A percentile compares a stretch with the other conserved stretches of the same genome.
Conservation (phyloP, 2,329 filamentous ascomycete genomes). For the Curvularia hawaiiensis region DNA sequence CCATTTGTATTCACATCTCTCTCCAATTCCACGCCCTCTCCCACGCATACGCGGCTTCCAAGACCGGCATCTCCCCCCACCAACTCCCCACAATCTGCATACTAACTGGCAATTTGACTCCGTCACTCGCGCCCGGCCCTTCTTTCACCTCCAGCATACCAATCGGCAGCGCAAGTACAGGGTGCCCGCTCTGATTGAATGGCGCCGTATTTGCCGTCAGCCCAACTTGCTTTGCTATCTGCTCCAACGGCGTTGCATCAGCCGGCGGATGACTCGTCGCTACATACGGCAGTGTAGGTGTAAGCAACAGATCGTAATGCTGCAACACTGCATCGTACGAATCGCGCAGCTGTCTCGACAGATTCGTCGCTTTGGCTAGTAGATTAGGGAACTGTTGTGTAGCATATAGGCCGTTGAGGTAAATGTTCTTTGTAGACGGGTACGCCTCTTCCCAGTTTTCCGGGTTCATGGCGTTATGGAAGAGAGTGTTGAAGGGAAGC, state of each 20-base stretch:
- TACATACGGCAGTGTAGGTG: slow-evolving; percentile 57
- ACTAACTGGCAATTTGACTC: slow-evolving; percentile 54
- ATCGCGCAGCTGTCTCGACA: slow-evolving; percentile 54
- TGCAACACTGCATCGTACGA: slow-evolving; percentile 52
- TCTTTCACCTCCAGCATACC: slow-evolving; percentile 53
- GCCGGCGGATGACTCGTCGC: slow-evolving; percentile 51
- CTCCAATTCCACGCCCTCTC: slow-evolving; percentile 55
- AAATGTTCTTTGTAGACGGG: slow-evolving; percentile 59
- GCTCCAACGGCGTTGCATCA: slow-evolving; percentile 51
- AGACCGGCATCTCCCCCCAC: slow-evolving; percentile 57
- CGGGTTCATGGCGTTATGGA: slow-evolving; percentile 53
- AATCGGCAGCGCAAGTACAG: slow-evolving; percentile 59
- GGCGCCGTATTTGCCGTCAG: slow-evolving; percentile 61
- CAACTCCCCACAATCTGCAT: slow-evolving; percentile 61
- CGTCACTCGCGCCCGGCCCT: slow-evolving; percentile 34
- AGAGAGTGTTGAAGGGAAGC: slow-evolving; percentile 56
- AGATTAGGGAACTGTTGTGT: slow-evolving; percentile 52
- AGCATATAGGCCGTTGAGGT: slow-evolving; percentile 59
- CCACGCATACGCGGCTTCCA: slow-evolving; percentile 55
- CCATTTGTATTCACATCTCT: slow-evolving; percentile 18
- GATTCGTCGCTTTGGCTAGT: slow-evolving; percentile 57
- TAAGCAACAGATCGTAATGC: slow-evolving; percentile 54
- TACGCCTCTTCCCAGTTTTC: slow-evolving; percentile 59
- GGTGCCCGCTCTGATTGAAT: slow-evolving; percentile 64
- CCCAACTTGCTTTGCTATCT: slow-evolving; percentile 59